phyloP scores from a whole-genome alignment of 768 basidiomycete species.

The Lanmaoa pseudosensibilis region DNA sequence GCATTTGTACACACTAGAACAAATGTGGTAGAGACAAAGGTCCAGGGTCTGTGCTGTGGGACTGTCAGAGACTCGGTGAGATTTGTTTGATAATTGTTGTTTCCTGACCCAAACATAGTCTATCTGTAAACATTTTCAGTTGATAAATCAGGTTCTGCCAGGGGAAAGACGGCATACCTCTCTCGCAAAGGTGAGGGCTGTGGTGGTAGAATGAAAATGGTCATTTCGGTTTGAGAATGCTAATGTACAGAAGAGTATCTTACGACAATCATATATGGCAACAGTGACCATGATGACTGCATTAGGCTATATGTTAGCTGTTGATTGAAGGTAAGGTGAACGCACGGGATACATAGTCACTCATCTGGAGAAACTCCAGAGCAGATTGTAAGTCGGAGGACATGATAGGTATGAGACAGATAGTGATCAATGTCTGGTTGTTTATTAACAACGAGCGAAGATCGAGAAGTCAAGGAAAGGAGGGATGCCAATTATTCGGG shows the following conservation, averaged over 20 bases:
- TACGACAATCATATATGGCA: conserved; percentile 9
- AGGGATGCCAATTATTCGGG: too few relatives aligned
- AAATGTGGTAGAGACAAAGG: too few relatives aligned
- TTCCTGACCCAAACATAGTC: too few relatives aligned
- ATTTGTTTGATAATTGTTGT: too few relatives aligned
- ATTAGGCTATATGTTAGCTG: not conserved
- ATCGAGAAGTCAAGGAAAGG: not conserved
- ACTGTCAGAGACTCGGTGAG: too few relatives aligned
- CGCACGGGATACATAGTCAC: not conserved
- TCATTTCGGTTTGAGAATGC: not conserved
- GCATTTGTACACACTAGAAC: too few relatives aligned
- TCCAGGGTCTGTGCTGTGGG: too few relatives aligned
- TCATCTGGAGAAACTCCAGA: not conserved
- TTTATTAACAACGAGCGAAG: too few relatives aligned
- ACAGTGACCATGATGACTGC: not conserved
- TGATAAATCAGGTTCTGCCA: too few relatives aligned
- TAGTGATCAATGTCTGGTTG: too few relatives aligned
- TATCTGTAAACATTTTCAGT: too few relatives aligned
- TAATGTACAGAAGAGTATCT: not conserved
- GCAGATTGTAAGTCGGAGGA: not conserved
- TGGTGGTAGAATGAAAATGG: not conserved
- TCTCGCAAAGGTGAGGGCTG: not conserved
- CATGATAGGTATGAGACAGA: not conserved
- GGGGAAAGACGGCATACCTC: not conserved
- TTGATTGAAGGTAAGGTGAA: not conserved